Evolutionary conservation across 805 yeast genomes (phyloP).

Genomic region (Kockiozyma suomiensis): DNA sequence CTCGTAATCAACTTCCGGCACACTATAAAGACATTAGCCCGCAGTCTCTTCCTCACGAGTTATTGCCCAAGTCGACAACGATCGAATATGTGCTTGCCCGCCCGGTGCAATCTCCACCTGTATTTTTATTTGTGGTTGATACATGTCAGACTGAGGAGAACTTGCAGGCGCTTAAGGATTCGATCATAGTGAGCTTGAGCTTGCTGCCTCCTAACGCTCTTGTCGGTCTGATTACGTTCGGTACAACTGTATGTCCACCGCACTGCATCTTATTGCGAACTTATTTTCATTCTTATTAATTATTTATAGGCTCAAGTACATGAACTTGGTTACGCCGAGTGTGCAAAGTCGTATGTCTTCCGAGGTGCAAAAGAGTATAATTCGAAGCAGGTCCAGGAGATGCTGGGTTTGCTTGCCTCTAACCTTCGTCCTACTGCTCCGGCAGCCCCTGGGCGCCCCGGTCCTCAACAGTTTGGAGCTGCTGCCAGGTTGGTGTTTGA

Average conservation of each 20-base stretch:
- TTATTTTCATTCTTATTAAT: neutral
- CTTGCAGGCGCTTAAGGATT: slow-evolving; percentile 77
- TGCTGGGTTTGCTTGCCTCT: slow-evolving; percentile 54
- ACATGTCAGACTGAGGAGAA: slow-evolving; percentile 89
- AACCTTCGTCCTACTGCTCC: slow-evolving; percentile 31
- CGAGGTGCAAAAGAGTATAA: slow-evolving; percentile 86
- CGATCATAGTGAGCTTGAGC: slow-evolving; percentile 71
- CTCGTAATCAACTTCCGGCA: slow-evolving; percentile 78
- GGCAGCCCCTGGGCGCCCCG: slow-evolving; percentile 29
- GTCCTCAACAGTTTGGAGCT: slow-evolving; percentile 29
- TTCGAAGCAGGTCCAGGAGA: slow-evolving; percentile 57
- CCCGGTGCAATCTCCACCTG: slow-evolving; percentile 82
- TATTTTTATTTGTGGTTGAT: slow-evolving; percentile 83
- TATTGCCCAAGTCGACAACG: slow-evolving; percentile 67
- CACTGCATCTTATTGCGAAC: neutral
- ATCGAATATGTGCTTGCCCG: slow-evolving; percentile 82
- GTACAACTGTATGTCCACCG: slow-evolving; percentile 57
- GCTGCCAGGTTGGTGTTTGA: slow-evolving; percentile 37
- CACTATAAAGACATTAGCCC: slow-evolving; percentile 77
- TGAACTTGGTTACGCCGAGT: slow-evolving; percentile 69
- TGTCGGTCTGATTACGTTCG: slow-evolving; percentile 84
- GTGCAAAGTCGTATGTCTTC: slow-evolving; percentile 77
- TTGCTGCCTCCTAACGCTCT: slow-evolving; percentile 87
- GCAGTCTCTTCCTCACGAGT: slow-evolving; percentile 79
- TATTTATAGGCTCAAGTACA: slow-evolving; percentile 72